Percentiles rank a stretch among this genome's conserved stretches.
phyloP scores from a whole-genome alignment of 192 early-diverging fungal species.

The Backusella macrospora region DNA sequence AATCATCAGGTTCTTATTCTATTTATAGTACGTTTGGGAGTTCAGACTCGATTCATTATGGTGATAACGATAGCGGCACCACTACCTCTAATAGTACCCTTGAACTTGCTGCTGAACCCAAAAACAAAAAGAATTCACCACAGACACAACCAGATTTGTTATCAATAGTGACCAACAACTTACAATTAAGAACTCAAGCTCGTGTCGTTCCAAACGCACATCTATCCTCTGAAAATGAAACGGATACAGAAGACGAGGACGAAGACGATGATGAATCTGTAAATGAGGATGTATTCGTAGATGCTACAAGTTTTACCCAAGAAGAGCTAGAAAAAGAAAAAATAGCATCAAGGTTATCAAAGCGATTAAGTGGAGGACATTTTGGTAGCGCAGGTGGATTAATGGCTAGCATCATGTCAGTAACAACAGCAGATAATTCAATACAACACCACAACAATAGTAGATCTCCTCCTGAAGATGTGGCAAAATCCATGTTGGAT shows the following conservation, averaged over 20 bases:
- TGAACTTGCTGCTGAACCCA: neutral
- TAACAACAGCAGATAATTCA: neutral
- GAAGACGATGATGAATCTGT: conserved; percentile 11
- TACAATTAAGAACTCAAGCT: conserved; percentile 8
- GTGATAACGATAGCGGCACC: neutral
- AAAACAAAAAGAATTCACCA: neutral
- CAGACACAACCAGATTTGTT: neutral
- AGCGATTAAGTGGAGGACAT: conserved; percentile 43
- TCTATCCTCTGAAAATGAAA: conserved; percentile 16
- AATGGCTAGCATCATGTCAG: conserved; percentile 31
- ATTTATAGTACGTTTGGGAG: conserved; percentile 34
- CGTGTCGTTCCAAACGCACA: neutral
- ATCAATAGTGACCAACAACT: neutral
- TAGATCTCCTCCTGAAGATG: conserved; percentile 22
- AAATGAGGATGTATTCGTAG: conserved; percentile 36
- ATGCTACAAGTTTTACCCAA: conserved; percentile 33
- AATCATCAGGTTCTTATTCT: conserved; percentile 33
- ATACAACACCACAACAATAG: neutral
- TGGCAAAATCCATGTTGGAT: conserved; percentile 25
- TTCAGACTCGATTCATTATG: conserved; percentile 14
- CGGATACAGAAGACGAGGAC: conserved; percentile 21
- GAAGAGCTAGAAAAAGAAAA: conserved; percentile 37
- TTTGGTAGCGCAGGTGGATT: conserved; percentile 45
- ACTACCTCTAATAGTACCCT: conserved; percentile 5
- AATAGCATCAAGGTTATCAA: conserved; percentile 30